These are phyloP conservation scores for Phycomyces blakesleeanus DNA, from an alignment of 192 early-diverging fungal species.

Conservation along the genomic window DNA sequence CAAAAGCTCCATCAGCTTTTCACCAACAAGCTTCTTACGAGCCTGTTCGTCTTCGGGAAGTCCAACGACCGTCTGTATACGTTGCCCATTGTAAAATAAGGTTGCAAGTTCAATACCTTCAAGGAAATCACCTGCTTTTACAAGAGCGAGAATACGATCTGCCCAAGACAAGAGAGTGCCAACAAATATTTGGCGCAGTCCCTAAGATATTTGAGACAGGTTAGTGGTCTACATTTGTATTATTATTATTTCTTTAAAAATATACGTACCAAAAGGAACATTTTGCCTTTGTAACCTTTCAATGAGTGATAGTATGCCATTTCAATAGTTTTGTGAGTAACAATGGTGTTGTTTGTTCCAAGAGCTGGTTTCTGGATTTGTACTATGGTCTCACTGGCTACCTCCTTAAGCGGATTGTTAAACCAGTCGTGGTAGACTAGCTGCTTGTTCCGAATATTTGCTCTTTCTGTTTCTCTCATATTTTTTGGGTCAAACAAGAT, in stretches of 20 bases:
- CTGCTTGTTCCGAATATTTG: constrained; percentile 42
- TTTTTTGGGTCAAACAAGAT: constrained; percentile 54
- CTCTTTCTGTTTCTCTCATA: constrained; percentile 48
- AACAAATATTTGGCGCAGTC: constrained; percentile 48
- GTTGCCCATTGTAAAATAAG: constrained; percentile 53
- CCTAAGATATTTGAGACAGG: constrained; percentile 24
- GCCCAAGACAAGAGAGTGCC: constrained; percentile 57
- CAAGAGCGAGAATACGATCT: constrained; percentile 52
- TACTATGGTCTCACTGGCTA: constrained; percentile 18
- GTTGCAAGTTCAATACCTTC: constrained; percentile 56
- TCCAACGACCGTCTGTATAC: constrained; percentile 56
- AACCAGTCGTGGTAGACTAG: constrained; percentile 58
- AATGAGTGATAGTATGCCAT: constrained; percentile 56
- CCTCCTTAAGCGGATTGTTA: constrained; percentile 36
- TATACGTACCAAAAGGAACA: constrained; percentile 52
- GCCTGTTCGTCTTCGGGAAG: constrained; percentile 52
- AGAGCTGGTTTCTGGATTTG: constrained; percentile 8
- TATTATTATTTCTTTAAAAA: neutral
- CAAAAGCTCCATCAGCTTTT: constrained; percentile 52
- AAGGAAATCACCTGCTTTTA: constrained; percentile 54
- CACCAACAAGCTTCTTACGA: constrained; percentile 48
- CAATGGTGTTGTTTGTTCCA: neutral
- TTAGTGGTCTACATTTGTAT: neutral
- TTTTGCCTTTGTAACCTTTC: constrained; percentile 50
- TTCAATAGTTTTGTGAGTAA: constrained; percentile 19